A percentile compares a stretch with the other conserved stretches of the same genome.
These are phyloP conservation scores for Clavaria fumosa DNA, from an alignment of 768 basidiomycete genomes.

Conservation along the genomic window DNA sequence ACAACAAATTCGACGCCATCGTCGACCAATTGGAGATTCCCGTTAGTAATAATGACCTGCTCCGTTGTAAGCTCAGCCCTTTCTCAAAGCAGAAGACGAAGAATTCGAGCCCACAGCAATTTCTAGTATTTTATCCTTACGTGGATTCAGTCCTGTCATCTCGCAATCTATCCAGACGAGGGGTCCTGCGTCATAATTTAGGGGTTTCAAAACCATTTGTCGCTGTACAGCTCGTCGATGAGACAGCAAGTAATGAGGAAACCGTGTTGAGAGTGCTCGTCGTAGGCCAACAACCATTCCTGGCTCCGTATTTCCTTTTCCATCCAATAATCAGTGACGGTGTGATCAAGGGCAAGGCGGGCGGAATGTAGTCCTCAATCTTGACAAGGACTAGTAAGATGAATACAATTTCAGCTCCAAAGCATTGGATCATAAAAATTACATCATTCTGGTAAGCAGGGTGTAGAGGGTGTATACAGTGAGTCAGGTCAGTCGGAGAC, in stretches of 20 bases:
- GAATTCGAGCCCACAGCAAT: slow-evolving; percentile 39
- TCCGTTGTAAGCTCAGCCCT: background rate
- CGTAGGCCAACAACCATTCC: too few relatives aligned
- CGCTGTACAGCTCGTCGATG: background rate
- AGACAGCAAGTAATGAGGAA: slow-evolving; percentile 4
- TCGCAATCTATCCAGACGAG: slow-evolving; percentile 81
- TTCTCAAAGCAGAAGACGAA: background rate
- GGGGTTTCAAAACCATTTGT: slow-evolving; percentile 15
- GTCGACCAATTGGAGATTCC: slow-evolving; percentile 67
- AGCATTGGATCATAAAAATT: too few relatives aligned
- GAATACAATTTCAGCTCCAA: too few relatives aligned
- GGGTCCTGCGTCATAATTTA: slow-evolving; percentile 42
- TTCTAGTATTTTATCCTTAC: slow-evolving; percentile 60
- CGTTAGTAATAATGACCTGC: slow-evolving; percentile 79
- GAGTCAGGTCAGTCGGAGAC: too few relatives aligned
- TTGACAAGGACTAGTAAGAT: too few relatives aligned
- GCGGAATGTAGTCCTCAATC: too few relatives aligned
- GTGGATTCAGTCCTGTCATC: slow-evolving; percentile 65
- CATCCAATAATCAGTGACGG: too few relatives aligned
- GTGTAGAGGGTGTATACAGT: too few relatives aligned
- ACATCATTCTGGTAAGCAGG: too few relatives aligned
- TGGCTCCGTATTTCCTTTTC: too few relatives aligned
- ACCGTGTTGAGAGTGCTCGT: slow-evolving; percentile 1
- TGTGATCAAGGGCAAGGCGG: too few relatives aligned
- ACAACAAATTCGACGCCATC: slow-evolving; percentile 69